Evolutionary conservation across 2,329 filamentous ascomycete species (phyloP).

Genomic region (Setomelanomma holmii): DNA sequence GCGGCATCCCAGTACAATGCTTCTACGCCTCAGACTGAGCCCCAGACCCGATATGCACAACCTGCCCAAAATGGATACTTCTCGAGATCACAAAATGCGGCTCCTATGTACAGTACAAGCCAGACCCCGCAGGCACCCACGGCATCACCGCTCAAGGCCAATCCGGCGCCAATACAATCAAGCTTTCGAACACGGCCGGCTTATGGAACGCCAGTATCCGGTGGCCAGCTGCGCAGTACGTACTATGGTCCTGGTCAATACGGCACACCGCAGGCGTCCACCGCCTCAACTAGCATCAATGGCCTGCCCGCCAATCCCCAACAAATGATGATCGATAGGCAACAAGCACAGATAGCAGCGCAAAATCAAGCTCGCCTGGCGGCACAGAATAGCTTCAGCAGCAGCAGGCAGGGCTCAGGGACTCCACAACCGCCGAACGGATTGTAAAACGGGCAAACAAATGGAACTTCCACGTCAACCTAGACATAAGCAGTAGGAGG

Average conservation of each 20-base stretch:
- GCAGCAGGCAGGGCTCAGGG: conserved; percentile 41
- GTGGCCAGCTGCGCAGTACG: conserved; percentile 40
- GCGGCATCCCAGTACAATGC: conserved; percentile 43
- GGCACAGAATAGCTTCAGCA: conserved; percentile 44
- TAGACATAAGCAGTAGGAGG: conserved; percentile 13
- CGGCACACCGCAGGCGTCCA: conserved; percentile 37
- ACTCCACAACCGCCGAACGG: conserved; percentile 47
- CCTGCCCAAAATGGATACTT: conserved; percentile 41
- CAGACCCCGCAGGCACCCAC: conserved; percentile 42
- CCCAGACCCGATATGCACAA: conserved; percentile 43
- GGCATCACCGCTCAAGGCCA: conserved; percentile 46
- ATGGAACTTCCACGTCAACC: conserved; percentile 36
- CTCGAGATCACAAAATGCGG: conserved; percentile 42
- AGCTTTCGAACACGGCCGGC: conserved; percentile 35
- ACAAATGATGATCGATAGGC: conserved; percentile 45
- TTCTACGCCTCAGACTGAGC: conserved; percentile 40
- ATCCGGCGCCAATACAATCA: conserved; percentile 28
- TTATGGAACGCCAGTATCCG: conserved; percentile 36
- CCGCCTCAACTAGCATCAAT: conserved; percentile 28
- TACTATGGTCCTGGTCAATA: conserved; percentile 46
- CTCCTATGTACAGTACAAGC: conserved; percentile 39
- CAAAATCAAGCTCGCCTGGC: conserved; percentile 47
- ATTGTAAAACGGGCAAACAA: conserved; percentile 31
- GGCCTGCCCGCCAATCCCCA: conserved; percentile 36
- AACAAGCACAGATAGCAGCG: conserved; percentile 38